phyloP scores from a whole-genome alignment of 306 rosid genomes.

The Adenanthera pavonina region DNA sequence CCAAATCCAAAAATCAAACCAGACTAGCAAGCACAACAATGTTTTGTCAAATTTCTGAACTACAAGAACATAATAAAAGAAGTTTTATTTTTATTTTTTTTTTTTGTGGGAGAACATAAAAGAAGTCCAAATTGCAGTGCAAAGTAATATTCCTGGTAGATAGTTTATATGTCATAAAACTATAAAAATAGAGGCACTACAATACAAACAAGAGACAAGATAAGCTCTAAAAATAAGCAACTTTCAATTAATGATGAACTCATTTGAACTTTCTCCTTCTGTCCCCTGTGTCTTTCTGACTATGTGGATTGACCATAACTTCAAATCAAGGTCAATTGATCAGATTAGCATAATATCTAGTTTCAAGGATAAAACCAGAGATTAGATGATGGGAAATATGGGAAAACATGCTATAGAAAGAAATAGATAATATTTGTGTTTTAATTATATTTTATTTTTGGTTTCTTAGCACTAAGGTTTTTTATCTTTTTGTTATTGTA shows the following conservation, averaged over 20 bases:
- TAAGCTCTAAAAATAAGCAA: neutral
- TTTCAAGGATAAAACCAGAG: neutral
- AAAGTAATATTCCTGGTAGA: neutral
- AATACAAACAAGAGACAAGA: slow-evolving; percentile 18
- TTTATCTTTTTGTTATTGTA: too few species aligned
- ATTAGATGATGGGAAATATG: neutral
- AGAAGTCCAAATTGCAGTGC: neutral
- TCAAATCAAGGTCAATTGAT: neutral
- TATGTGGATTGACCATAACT: neutral
- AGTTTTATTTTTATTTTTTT: too few species aligned
- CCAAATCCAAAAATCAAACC: slow-evolving; percentile 76
- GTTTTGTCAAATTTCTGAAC: neutral
- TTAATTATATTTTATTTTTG: too few species aligned
- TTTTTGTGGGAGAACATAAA: too few species aligned
- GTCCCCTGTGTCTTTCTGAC: neutral
- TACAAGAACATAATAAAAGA: neutral
- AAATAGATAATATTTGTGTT: too few species aligned
- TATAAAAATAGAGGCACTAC: neutral
- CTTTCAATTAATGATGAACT: neutral
- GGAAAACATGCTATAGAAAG: too few species aligned
- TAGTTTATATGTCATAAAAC: neutral
- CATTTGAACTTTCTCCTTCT: neutral
- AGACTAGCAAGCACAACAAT: slow-evolving; percentile 44
- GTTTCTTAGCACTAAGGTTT: too few species aligned
- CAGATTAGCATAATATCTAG: neutral